Evolutionary conservation across 352 stramenopile genomes (phyloP).

Genomic region (Phytophthora pisi): DNA sequence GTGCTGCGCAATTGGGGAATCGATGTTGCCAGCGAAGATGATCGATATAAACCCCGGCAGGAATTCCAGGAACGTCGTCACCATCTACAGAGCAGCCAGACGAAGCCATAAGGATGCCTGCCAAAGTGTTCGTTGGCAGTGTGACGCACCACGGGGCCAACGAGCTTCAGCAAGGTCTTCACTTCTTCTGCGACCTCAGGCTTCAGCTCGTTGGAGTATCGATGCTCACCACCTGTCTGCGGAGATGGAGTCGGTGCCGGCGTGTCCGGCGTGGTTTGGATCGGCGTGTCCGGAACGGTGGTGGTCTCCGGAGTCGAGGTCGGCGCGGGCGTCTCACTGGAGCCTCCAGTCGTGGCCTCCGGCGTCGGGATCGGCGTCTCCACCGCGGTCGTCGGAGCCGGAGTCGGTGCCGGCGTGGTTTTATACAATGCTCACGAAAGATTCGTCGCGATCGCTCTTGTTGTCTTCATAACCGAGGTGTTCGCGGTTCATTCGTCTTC

Average conservation of each 20-base stretch:
- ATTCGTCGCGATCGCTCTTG: conserved; percentile 3
- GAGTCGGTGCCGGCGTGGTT: too few species aligned
- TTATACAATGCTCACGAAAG: conserved; percentile 6
- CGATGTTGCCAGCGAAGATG: conserved; percentile 61
- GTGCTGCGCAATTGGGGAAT: conserved; percentile 18
- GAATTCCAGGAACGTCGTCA: conserved; percentile 52
- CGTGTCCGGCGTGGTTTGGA: too few species aligned
- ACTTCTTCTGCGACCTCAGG: conserved; percentile 31
- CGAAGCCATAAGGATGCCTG: neutral
- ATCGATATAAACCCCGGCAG: conserved; percentile 46
- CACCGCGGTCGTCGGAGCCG: too few species aligned
- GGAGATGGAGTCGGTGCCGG: too few species aligned
- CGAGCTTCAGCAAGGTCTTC: conserved; percentile 43
- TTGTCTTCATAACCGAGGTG: neutral
- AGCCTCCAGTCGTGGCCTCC: too few species aligned
- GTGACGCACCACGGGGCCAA: conserved; percentile 35
- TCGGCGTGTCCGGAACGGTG: too few species aligned
- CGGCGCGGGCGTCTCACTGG: too few species aligned
- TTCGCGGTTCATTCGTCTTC: too few species aligned
- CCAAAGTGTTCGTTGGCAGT: neutral
- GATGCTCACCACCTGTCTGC: too few species aligned
- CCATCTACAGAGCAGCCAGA: conserved; percentile 14
- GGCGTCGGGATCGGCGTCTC: too few species aligned
- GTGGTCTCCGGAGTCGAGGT: too few species aligned
- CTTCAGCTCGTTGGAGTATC: too few species aligned